Base-by-base conservation (phyloP, 495 filamentous ascomycete species). In the Choiromyces venosus region DNA sequence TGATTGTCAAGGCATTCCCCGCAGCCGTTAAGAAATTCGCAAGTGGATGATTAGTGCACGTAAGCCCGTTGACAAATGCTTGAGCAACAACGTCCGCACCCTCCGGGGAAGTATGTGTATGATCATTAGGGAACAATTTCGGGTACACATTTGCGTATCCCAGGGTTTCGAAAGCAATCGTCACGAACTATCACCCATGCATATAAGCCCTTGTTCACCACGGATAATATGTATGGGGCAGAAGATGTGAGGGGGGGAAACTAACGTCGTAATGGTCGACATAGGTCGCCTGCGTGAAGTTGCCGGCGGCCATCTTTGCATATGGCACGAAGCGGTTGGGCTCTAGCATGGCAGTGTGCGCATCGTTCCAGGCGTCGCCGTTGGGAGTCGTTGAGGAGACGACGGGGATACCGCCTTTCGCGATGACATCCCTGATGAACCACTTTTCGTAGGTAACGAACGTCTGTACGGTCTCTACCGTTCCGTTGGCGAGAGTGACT, bases 331-430 rank as follows among this genome's bases (percentile, higher is more conserved):
- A 91, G 6, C 89, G 73, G 69, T 77, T 76, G n/a, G 73, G 73
- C 21, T 65, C 46, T 21, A 76, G 61, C 21, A 82, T 46, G 80
- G 77, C 16, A 83, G 79, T 19, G 76, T 73, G 67, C 84, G 87
- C 87, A 9, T 80, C 81, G 76, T 91, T 88, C 87, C 88, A 91
- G 21, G 85, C 79, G 66, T 86, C 78, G 66, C 87, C 90, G 74
- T 91, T 87, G 0, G 89, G 89, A 4, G 89, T 91, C 68, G 87
- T 88, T 21, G 83, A 85, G 18, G 85, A 85, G 61, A 91, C 84
- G n/a, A 91, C 82, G 40, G 91, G 89, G 25, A 84, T 83, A 16
- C 89, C 89, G 19, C 89, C 89, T 77, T 89, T 89, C 67, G 83
- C 83, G 37, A 84, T 78, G 76, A 88, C 86, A 66, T 81, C 75